Percentiles rank a stretch among this genome's conserved stretches.
These are phyloP conservation scores for Colletotrichum nymphaeae DNA, from an alignment of 2,329 filamentous ascomycete genomes.

Conservation along the genomic window DNA sequence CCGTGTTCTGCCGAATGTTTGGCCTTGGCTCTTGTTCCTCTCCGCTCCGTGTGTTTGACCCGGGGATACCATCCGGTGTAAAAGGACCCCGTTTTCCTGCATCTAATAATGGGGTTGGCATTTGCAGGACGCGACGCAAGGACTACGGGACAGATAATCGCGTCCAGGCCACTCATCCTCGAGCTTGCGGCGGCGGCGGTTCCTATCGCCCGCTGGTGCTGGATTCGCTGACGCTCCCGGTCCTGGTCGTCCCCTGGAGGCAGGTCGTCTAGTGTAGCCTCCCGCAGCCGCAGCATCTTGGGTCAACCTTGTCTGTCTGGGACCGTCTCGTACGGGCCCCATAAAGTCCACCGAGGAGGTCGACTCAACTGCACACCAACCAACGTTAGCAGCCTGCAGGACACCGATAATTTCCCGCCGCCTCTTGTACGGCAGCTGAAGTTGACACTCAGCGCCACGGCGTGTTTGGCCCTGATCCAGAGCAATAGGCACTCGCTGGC, in stretches of 20 bases:
- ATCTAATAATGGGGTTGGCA: constrained; percentile 21
- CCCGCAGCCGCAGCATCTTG: constrained; percentile 28
- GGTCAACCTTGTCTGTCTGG: constrained; percentile 19
- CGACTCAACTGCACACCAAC: constrained; percentile 1
- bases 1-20: not conserved
- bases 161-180: not conserved
- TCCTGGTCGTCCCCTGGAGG: constrained; percentile 7
- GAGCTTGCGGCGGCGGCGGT: not conserved
- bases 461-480: constrained; percentile 4
- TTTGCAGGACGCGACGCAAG: constrained; percentile 19
- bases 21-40: constrained; percentile 5
- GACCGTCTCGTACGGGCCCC: constrained; percentile 3
- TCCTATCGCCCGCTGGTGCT: constrained; percentile 2
- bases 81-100: constrained; percentile 7
- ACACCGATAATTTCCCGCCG: constrained; percentile 13
- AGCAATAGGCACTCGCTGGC: constrained; percentile 6
- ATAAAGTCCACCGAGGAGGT: not conserved
- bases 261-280: constrained; percentile 12
- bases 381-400: not conserved
- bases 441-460: not conserved
- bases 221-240: constrained; percentile 3
- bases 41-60: not conserved
- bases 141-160: constrained; percentile 1
- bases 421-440: not conserved
- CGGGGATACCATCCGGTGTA: constrained; percentile 1